phyloP scores from a whole-genome alignment of 208 protist genomes.

The Trypanosoma avium region DNA sequence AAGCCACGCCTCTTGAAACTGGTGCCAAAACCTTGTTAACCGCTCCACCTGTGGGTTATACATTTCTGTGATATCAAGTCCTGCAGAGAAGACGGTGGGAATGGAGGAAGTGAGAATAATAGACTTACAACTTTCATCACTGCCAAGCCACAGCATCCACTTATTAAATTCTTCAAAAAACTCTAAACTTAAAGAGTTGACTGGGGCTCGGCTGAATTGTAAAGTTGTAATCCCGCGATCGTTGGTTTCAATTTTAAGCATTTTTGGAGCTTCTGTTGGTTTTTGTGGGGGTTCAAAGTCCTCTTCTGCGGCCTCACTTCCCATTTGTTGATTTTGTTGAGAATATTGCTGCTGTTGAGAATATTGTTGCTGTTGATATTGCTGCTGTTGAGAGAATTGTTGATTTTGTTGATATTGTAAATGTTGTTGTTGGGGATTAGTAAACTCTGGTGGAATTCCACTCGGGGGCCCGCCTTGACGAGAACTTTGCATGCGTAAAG shows the following conservation, averaged over 20 bases:
- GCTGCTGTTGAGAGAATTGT: no score
- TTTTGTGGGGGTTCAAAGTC: constrained; percentile 65
- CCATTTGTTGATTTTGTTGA: not conserved
- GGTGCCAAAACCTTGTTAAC: constrained; percentile 60
- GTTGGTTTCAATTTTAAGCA: constrained; percentile 56
- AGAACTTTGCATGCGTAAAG: not conserved
- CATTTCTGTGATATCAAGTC: constrained; percentile 75
- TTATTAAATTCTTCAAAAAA: constrained; percentile 77
- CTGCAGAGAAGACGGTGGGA: constrained; percentile 78
- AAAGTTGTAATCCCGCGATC: constrained; percentile 63
- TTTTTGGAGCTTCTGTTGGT: constrained; percentile 68
- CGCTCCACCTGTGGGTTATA: constrained; percentile 69
- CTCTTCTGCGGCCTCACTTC: constrained; percentile 20
- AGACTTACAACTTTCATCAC: constrained; percentile 67
- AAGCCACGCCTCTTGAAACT: constrained; percentile 80
- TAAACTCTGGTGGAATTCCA: constrained; percentile 32
- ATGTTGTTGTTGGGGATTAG: no score
- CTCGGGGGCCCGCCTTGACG: constrained; percentile 27
- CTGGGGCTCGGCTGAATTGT: constrained; percentile 51
- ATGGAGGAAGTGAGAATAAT: constrained; percentile 71
- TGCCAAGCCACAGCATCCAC: constrained; percentile 84
- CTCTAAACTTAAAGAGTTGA: constrained; percentile 78
- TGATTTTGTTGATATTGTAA: no score
- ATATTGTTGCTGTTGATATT: no score
- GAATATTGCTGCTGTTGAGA: not conserved